Evolutionary conservation across 148 eudicot species (phyloP), one percentile per base, ranked within the genome.

Genomic region (Spergularia bocconei): DNA sequence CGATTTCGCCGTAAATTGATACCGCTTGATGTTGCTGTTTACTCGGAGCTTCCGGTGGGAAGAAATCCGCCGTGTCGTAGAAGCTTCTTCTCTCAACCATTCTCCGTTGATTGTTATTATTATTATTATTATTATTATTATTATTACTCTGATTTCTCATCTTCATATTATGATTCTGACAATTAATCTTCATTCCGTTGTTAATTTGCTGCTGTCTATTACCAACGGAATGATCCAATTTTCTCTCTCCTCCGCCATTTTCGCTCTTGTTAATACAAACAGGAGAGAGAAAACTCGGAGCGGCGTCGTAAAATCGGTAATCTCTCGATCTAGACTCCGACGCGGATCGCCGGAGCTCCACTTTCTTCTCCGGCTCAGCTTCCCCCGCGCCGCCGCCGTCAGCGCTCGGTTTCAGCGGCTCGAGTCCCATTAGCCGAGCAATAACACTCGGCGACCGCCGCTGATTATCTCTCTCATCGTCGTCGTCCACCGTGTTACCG

Each of bases 361-460:
- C 77, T 6, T 77, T 82, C 81, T 80, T 81, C 29, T 52, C 76
- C 33, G 86, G 81, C 41, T 61, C 74, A 14, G 51, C 3, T 8
- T 23, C 76, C 1, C 77, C 80, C 0, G 44, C 80, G 0, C 51
- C 80, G 0, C 51, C 80, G 0, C 51, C 59, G 1, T 54, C 39
- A 2, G 82, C 55, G 39, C 75, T 75, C 13, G 88, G 84, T 17
- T 86, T 65, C 48, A 87, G 67, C 48, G 82, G 87, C 29, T 90
- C 99, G 1, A 96, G 89, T 13, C 99, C 99, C 99, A 96, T 96
- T 7, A 96, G 88, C 63, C 94, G 81, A 10, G 99, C 99, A 50
- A 96, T 85, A 57, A 96, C 95, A 17, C 98, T 96, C 9, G 99
- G 91, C 0, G 94, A 91, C 11, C 89, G 83, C 12, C 86, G 84